phyloP scores from a whole-genome alignment of 495 filamentous ascomycete genomes.

The Annulohypoxylon maeteangense region DNA sequence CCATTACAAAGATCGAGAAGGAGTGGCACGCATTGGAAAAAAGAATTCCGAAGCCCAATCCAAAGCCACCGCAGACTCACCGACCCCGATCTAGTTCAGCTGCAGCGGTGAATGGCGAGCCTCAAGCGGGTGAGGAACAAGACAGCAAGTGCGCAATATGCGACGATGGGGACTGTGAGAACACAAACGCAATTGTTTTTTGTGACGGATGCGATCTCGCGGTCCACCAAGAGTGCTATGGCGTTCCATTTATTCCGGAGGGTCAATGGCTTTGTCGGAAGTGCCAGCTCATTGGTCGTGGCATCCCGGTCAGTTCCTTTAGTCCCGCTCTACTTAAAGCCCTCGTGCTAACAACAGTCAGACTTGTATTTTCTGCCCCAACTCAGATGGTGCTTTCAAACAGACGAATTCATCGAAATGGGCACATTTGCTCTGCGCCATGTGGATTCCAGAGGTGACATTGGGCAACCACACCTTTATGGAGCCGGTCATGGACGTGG shows the following conservation, averaged over 20 bases:
- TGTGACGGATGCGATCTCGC: constrained; percentile 98
- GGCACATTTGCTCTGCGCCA: constrained; percentile 95
- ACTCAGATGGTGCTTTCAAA: constrained; percentile 97
- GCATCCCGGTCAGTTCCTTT: constrained; percentile 73
- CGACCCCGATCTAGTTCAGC: constrained; percentile 90
- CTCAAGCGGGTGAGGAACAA: constrained; percentile 88
- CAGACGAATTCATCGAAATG: constrained; percentile 94
- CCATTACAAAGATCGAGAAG: constrained; percentile 98
- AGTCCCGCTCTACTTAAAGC: constrained; percentile 29
- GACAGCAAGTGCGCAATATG: constrained; percentile 98
- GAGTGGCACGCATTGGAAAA: constrained; percentile 98
- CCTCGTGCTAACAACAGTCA: constrained; percentile 45
- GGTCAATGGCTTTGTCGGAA: constrained; percentile 98
- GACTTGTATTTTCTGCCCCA: constrained; percentile 98
- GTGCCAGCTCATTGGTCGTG: constrained; percentile 93
- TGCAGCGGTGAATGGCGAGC: constrained; percentile 90
- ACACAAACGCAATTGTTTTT: constrained; percentile 99
- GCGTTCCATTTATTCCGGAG: constrained; percentile 97
- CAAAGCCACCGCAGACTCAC: constrained; percentile 93
- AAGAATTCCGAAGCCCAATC: constrained; percentile 93
- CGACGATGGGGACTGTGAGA: constrained; percentile 98
- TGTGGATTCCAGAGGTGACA: constrained; percentile 98
- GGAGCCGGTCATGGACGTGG: constrained; percentile 97
- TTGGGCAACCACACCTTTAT: constrained; percentile 97
- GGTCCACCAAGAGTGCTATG: constrained; percentile 99